Evolutionary conservation across 192 early-diverging fungal genomes (phyloP).

Genomic region (Lunasporangiospora selenospora): DNA sequence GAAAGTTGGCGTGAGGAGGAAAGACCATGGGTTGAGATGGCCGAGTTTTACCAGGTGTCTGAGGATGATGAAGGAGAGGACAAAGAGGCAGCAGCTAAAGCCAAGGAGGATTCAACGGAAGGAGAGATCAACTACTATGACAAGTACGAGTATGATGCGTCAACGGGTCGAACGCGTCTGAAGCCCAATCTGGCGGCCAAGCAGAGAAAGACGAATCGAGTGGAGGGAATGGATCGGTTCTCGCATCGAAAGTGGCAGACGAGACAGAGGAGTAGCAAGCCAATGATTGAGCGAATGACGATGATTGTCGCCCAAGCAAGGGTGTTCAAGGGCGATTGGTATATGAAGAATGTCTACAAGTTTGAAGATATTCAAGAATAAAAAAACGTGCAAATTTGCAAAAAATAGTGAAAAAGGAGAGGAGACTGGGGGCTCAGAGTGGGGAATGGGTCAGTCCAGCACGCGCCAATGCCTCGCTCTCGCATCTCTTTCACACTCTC

Average conservation of each 20-base stretch:
- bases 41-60: background rate
- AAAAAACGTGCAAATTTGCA: too few relatives aligned
- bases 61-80: background rate
- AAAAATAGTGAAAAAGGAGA: too few relatives aligned
- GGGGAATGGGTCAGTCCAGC: too few relatives aligned
- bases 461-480: too few relatives aligned
- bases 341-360: conserved; percentile 48
- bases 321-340: conserved; percentile 43
- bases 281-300: conserved; percentile 43
- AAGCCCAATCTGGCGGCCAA: conserved; percentile 2
- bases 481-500: too few relatives aligned
- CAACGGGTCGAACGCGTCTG: conserved; percentile 15
- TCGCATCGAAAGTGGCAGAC: conserved; percentile 30
- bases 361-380: conserved; percentile 1
- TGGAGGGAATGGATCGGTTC: conserved; percentile 35
- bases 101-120: background rate
- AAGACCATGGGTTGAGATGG: conserved; percentile 20
- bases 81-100: background rate
- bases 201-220: too few relatives aligned
- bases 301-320: conserved; percentile 43
- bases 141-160: conserved; percentile 36
- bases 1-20: conserved; percentile 2
- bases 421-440: too few relatives aligned
- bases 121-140: conserved; percentile 1
- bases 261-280: background rate